Evolutionary conservation across 164 flowering plant genomes (phyloP).

Genomic region (Paratinospora sagittata): DNA sequence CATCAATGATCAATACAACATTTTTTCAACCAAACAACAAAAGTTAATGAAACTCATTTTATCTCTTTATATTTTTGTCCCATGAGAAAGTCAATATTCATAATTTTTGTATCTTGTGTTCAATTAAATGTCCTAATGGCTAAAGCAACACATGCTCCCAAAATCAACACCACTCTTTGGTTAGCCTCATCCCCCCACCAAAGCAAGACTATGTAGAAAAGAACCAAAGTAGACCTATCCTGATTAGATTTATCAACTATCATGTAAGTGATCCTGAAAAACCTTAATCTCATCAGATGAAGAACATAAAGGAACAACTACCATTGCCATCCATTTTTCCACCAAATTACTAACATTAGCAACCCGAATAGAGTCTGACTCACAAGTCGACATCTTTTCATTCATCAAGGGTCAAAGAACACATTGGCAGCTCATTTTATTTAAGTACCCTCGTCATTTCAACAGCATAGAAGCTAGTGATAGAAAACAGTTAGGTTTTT

Average conservation of each 20-base stretch:
- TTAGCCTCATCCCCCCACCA: no score
- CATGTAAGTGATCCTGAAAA: not conserved
- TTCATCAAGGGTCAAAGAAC: not conserved
- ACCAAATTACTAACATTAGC: not conserved
- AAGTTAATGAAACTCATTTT: no score
- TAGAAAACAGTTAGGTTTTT: not conserved
- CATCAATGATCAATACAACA: not conserved
- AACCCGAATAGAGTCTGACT: not conserved
- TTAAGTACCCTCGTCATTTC: not conserved
- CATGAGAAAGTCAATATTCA: no score
- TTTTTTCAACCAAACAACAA: not conserved
- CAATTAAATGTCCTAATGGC: no score
- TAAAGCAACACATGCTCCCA: no score
- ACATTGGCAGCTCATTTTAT: not conserved
- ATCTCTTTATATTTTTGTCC: no score
- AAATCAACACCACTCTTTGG: no score
- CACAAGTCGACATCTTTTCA: not conserved
- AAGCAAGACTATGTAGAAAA: not conserved
- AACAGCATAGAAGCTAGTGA: not conserved
- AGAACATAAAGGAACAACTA: not conserved
- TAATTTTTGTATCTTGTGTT: no score
- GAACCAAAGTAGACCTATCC: not conserved
- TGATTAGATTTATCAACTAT: not conserved
- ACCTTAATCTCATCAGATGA: not conserved
- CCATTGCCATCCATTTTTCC: not conserved